These are phyloP conservation scores for Closterium sp. DNA, from an alignment of 139 green algal genomes.

Conservation along the genomic window DNA sequence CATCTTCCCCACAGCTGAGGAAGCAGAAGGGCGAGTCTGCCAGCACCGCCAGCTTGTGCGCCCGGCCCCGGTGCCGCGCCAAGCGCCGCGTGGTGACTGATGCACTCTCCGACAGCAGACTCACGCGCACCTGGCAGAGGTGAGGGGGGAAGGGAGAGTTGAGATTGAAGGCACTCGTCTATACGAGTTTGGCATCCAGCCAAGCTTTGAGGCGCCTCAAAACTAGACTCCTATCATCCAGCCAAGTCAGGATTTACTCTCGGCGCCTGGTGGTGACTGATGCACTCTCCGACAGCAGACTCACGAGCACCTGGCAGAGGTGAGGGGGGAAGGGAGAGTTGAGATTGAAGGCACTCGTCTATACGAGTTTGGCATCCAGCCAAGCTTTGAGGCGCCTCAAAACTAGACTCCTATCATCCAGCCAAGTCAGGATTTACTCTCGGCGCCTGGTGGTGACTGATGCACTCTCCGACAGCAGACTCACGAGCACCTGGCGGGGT, in stretches of 20 bases:
- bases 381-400: too few relatives aligned
- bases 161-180: not conserved
- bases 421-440: too few relatives aligned
- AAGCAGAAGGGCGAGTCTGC: constrained; percentile 49
- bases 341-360: not conserved
- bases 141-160: not conserved
- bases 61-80: constrained; percentile 51
- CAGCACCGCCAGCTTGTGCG: constrained; percentile 60
- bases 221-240: too few relatives aligned
- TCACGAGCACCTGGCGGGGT: constrained; percentile 38
- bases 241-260: too few relatives aligned
- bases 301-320: constrained; percentile 38
- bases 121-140: constrained; percentile 39
- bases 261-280: constrained; percentile 32
- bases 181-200: too few relatives aligned
- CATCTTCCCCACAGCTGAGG: constrained; percentile 62
- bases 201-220: too few relatives aligned
- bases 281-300: constrained; percentile 48
- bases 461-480: constrained; percentile 48
- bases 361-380: too few relatives aligned
- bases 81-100: constrained; percentile 36
- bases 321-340: not conserved
- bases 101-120: constrained; percentile 48
- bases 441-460: constrained; percentile 32
- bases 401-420: too few relatives aligned